Percentiles rank a stretch among this genome's conserved stretches.
These are phyloP conservation scores for Magnusiomyces magnusii DNA, from an alignment of 1,139 yeast species.

Conservation along the genomic window DNA sequence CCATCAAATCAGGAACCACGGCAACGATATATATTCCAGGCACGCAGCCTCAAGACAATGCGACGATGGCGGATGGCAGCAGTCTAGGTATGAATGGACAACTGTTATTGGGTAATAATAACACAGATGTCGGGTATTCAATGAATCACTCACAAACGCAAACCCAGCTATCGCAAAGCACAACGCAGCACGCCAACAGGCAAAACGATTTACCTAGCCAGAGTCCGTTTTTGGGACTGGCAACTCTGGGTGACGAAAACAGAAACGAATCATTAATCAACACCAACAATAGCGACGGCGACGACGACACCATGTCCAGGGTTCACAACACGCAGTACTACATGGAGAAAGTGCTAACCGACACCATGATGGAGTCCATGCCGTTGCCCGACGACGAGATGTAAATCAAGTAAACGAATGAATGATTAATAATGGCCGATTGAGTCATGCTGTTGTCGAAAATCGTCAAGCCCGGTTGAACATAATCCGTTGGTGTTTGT, in stretches of 20 bases:
- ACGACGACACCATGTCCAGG: neutral
- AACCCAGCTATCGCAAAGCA: neutral
- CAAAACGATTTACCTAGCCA: neutral
- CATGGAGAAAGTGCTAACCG: constrained; percentile 11
- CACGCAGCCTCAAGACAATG: neutral
- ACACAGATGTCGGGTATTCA: neutral
- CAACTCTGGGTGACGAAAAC: neutral
- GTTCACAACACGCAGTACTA: constrained; percentile 11
- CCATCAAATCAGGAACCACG: neutral
- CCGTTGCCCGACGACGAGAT: constrained; percentile 10
- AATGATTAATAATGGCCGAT: neutral
- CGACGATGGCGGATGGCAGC: neutral
- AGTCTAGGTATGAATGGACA: neutral
- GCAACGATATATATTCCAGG: neutral
- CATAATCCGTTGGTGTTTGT: too few species aligned
- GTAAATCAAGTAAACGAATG: neutral
- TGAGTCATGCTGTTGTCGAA: too few species aligned
- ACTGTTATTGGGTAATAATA: neutral
- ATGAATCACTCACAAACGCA: neutral
- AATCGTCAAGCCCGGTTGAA: too few species aligned
- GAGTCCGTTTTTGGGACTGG: neutral
- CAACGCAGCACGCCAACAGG: neutral
- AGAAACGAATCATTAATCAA: neutral
- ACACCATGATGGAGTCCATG: constrained; percentile 13
- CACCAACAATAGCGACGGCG: neutral